These are phyloP conservation scores for Aspergillus ruber DNA, from an alignment of 2,329 filamentous ascomycete genomes.

Conservation along the genomic window DNA sequence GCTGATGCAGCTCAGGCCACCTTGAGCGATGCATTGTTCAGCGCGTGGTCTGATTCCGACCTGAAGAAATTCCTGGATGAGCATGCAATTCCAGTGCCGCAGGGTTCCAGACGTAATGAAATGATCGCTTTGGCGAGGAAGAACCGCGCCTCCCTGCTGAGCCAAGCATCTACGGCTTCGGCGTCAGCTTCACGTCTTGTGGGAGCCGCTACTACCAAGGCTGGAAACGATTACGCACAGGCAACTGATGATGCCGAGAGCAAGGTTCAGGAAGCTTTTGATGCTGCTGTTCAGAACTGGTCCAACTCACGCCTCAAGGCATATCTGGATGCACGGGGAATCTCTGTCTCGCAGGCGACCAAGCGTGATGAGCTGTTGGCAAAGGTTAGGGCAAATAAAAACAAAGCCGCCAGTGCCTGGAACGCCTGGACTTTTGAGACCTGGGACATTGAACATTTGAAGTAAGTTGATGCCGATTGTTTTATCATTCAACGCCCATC, in stretches of 20 bases:
- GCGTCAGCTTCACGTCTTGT: constrained; percentile 41
- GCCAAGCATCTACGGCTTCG: constrained; percentile 49
- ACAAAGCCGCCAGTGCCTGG: constrained; percentile 63
- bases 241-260: constrained; percentile 64
- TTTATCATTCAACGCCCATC: constrained; percentile 27
- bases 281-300: constrained; percentile 57
- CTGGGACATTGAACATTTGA: constrained; percentile 64
- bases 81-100: constrained; percentile 81
- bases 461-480: constrained; percentile 45
- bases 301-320: constrained; percentile 71
- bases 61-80: constrained; percentile 91
- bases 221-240: constrained; percentile 68
- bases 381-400: constrained; percentile 64
- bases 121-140: constrained; percentile 84
- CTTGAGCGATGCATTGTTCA: constrained; percentile 75
- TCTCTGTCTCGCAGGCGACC: constrained; percentile 65
- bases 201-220: constrained; percentile 67
- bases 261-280: constrained; percentile 61
- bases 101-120: constrained; percentile 86
- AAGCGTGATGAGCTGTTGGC: constrained; percentile 69
- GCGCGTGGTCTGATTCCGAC: constrained; percentile 82
- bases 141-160: constrained; percentile 60
- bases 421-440: constrained; percentile 76
- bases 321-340: constrained; percentile 68
- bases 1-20: constrained; percentile 65